Evolutionary conservation across 495 filamentous ascomycete genomes (phyloP), one percentile per base, ranked within the genome.

Genomic region (Neurospora sp.): DNA sequence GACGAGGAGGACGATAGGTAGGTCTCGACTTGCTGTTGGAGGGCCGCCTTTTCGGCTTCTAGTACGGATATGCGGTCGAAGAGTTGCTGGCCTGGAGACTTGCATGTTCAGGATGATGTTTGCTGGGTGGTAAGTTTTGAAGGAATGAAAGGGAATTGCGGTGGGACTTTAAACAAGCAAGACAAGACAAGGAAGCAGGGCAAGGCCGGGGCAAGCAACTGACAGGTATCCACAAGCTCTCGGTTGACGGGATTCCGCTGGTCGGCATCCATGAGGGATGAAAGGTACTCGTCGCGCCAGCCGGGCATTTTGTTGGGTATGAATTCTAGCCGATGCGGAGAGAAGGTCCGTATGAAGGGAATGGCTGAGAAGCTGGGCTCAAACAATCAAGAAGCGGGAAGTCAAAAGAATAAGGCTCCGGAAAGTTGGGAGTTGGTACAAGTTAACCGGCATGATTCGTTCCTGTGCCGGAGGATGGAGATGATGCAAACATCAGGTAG

Each of bases 41-140:
- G 81, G 41, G 77, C 79, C 22, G 78, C 82, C 69, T 86, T 86
- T 74, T 87, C 84, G 70, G 85, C 83, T 79, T 90, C 84, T 70
- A 90, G 82, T 22, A 81, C 79, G 37, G 89, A 82, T 69, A 91
- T 84, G 65, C 90, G 88, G 81, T 93, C 91, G 69, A 89, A 88
- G 31, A 95, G 88, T 69, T 86, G 85, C 42, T 90, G 89, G 84
- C 90, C 92, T 94, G 74, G 53, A 18, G 8, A 39, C 20, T 9
- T 35, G 48, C 53, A 61, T 61, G 27, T 61, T 61, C 22, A 61
- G 53, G 61, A 35, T 22, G 42, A 14, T 14, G 31, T 68, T 37
- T 53, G 45, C 20, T 53, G 45, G 18, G 48, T 41, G 69, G 75
- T 78, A 69, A 80, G 78, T 22, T 69, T 73, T 16, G 44, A 40